Base-by-base conservation (phyloP, 768 basidiomycete species). In the Galerina sulciceps region DNA sequence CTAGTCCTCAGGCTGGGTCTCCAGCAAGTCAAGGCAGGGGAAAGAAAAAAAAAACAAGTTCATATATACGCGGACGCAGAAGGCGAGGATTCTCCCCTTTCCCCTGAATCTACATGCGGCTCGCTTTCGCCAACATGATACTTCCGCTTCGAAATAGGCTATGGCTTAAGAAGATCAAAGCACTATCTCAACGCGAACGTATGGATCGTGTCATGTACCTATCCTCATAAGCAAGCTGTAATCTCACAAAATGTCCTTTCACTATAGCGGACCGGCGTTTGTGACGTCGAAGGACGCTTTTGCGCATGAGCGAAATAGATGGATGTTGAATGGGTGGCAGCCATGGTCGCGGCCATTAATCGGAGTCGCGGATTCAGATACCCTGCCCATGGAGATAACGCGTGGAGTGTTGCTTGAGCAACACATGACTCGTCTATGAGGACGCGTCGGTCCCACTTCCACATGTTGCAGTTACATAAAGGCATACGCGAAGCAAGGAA, bases 31-130 rank as follows among this genome's bases (percentile, higher is more conserved):
- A 17, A 18, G 41, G 41, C 6, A 31, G 45, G 44, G 18, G 31
- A 18, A 38, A 52, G 38, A 49, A 41, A 57, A 31, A 44, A 47
- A 55, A 59, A 17, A 3, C 57, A 57, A 31, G 38, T 45, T 42
- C 20, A 53, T 57, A 43, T 56, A 57, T 46, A 50, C 23, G 23
- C 35, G 47, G 37, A 46, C 23, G 58, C 54, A 45, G 61, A 35
- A 50, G 43, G 59, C 58, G 62, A 60, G 38, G 60, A 63, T 63
- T 66, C 58, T 53, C 61, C 64, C 61, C 63, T 41, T 36, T 54
- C 26, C 56, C 60, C 53, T 53, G 44, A 49, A 51, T 58, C 63
- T 57, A 64, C 59, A 64, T 64, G 63, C 43, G 43, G 46, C 26
- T 56, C 44, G 36, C 26, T 34, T 49, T 38, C 17, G 38, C 49